Percentiles rank a stretch among this genome's conserved stretches.
These are phyloP conservation scores for Symmetrospora coprosmae DNA, from an alignment of 768 basidiomycete species.

Conservation along the genomic window DNA sequence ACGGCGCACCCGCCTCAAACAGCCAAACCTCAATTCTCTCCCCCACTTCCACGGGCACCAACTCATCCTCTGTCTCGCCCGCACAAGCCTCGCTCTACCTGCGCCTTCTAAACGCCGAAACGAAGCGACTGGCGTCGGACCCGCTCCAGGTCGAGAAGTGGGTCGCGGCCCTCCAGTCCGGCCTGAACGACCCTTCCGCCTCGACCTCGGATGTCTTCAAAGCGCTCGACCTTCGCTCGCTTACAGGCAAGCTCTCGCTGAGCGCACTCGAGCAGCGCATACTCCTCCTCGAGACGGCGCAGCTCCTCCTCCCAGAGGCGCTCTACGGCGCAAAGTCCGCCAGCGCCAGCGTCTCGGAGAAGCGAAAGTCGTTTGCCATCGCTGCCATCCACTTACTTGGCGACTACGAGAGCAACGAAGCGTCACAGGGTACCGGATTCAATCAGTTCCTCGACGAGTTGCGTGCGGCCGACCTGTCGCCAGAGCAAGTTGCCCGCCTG, in stretches of 20 bases:
- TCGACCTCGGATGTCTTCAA: constrained; percentile 51
- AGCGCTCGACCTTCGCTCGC: constrained; percentile 70
- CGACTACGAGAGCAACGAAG: neutral
- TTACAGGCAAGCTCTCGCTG: constrained; percentile 72
- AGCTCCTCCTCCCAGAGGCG: constrained; percentile 1
- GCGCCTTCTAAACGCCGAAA: constrained; percentile 66
- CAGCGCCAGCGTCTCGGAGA: neutral
- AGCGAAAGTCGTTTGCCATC: neutral
- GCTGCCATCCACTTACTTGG: neutral
- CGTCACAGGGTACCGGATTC: neutral
- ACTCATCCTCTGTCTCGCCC: constrained; percentile 38
- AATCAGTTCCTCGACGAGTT: neutral
- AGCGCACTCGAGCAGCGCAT: constrained; percentile 70
- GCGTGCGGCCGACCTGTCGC: neutral
- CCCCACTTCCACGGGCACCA: constrained; percentile 44
- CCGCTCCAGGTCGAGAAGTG: constrained; percentile 80
- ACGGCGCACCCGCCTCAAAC: constrained; percentile 46
- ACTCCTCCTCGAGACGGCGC: constrained; percentile 58
- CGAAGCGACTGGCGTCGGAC: constrained; percentile 74
- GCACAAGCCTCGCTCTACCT: constrained; percentile 10
- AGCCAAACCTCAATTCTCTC: constrained; percentile 42
- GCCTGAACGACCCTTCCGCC: constrained; percentile 26
- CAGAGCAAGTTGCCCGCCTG: neutral
- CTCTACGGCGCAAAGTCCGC: neutral
- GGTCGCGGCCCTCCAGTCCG: constrained; percentile 61